Percentiles rank a stretch among this genome's conserved stretches.
Conservation (phyloP, 306 rosid genomes). For the Macrotyloma uniflorum region DNA sequence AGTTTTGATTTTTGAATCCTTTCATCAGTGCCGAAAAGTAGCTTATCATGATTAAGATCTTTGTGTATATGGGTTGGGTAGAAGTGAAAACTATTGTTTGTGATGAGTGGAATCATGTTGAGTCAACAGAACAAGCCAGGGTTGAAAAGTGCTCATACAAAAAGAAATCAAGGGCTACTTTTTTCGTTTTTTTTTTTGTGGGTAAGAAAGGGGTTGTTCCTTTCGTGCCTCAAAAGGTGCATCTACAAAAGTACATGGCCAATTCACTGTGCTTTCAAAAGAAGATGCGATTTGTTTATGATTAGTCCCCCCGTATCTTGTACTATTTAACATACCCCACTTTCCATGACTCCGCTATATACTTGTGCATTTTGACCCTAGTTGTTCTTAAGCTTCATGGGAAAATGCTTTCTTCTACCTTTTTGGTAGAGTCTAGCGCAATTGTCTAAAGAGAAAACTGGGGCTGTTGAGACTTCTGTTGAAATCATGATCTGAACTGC, state of each 20-base stretch:
- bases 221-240: constrained; percentile 36
- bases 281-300: constrained; percentile 36
- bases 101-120: constrained; percentile 18
- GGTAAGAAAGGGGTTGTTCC: not conserved
- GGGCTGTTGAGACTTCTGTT: constrained; percentile 10
- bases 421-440: not conserved
- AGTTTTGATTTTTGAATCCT: constrained; percentile 49
- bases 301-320: constrained; percentile 7
- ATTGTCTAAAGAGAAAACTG: constrained; percentile 6
- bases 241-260: constrained; percentile 37
- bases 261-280: constrained; percentile 24
- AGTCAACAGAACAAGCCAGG: constrained; percentile 24
- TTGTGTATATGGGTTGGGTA: constrained; percentile 12
- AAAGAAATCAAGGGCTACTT: constrained; percentile 39
- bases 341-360: constrained; percentile 13
- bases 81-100: constrained; percentile 37
- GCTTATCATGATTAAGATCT: constrained; percentile 50
- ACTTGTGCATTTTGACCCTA: constrained; percentile 4
- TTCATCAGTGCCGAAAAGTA: constrained; percentile 45
- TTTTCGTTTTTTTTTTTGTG: not conserved
- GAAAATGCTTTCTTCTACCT: not conserved
- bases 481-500: constrained; percentile 9
- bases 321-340: constrained; percentile 33
- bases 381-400: not conserved
- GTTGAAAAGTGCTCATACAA: constrained; percentile 33